These are phyloP conservation scores for Geotrichum cucujoidarum DNA, from an alignment of 1,139 yeast species.

Conservation along the genomic window DNA sequence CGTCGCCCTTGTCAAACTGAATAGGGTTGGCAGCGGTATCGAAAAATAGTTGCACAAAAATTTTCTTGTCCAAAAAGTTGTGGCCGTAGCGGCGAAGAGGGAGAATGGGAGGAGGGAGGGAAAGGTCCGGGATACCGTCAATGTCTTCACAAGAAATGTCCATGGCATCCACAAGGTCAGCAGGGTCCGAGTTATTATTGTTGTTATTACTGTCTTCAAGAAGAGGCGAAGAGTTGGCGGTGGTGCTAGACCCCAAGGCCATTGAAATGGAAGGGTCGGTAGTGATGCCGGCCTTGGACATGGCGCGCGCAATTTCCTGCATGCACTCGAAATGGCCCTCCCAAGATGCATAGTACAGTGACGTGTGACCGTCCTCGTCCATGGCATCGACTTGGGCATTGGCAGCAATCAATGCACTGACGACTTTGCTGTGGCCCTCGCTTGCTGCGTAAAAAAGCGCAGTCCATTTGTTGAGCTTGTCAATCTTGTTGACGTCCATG, in stretches of 20 bases:
- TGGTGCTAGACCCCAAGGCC: constrained; percentile 8
- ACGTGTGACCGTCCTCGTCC: constrained; percentile 83
- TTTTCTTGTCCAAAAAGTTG: constrained; percentile 85
- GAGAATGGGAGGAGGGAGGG: constrained; percentile 91
- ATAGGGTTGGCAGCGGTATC: constrained; percentile 38
- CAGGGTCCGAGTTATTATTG: constrained; percentile 5
- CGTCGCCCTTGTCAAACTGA: constrained; percentile 36
- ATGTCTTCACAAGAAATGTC: constrained; percentile 37
- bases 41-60: constrained; percentile 69
- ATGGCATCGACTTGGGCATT: constrained; percentile 68
- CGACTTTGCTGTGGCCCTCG: constrained; percentile 73
- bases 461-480: constrained; percentile 88
- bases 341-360: constrained; percentile 85
- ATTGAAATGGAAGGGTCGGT: constrained; percentile 24
- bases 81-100: constrained; percentile 94
- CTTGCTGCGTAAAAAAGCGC: constrained; percentile 87
- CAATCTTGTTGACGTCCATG: constrained; percentile 72
- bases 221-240: constrained; percentile 11
- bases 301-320: constrained; percentile 51
- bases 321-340: constrained; percentile 84
- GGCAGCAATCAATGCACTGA: constrained; percentile 61
- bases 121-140: constrained; percentile 82
- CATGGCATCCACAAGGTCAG: constrained; percentile 27
- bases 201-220: too few relatives aligned
- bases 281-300: constrained; percentile 7